A percentile compares a stretch with the other conserved stretches of the same genome.
Evolutionary conservation across 2,329 filamentous ascomycete species (phyloP).

Genomic region (Pseudocercospora ulei): DNA sequence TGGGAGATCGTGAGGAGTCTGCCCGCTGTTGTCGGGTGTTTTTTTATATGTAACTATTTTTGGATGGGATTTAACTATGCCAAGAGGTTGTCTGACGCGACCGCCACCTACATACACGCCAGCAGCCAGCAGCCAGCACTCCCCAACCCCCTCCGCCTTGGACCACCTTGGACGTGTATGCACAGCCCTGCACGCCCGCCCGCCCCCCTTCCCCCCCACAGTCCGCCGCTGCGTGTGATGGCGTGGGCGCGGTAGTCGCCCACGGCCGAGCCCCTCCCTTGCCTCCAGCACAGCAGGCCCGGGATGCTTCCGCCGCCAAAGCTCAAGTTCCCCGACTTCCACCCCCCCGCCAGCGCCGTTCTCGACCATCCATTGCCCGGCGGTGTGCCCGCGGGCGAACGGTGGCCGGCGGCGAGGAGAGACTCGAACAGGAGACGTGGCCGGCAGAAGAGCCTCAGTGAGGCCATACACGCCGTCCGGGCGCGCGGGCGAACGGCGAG

Average conservation of each 20-base stretch:
- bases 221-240: conserved; percentile 9
- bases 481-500: conserved; percentile 59
- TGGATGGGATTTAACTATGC: no score
- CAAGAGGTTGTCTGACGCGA: no score
- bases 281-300: no score
- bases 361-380: conserved; percentile 29
- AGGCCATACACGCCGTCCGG: conserved; percentile 76
- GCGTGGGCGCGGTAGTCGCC: conserved; percentile 5
- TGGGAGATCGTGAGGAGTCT: no score
- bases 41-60: no score
- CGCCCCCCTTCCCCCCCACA: neutral
- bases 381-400: conserved; percentile 40
- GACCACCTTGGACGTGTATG: no score
- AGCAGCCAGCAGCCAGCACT: conserved; percentile 4
- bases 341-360: conserved; percentile 30
- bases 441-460: conserved; percentile 76
- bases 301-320: no score
- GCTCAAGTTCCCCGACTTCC: conserved; percentile 41
- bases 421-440: conserved; percentile 44
- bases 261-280: no score
- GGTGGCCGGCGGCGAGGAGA: conserved; percentile 52
- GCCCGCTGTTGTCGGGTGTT: no score
- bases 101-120: no score
- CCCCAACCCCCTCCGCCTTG: conserved; percentile 1
- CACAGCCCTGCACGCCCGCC: no score